Evolutionary conservation across 805 yeast genomes (phyloP).

Genomic region (Candida michaelii): DNA sequence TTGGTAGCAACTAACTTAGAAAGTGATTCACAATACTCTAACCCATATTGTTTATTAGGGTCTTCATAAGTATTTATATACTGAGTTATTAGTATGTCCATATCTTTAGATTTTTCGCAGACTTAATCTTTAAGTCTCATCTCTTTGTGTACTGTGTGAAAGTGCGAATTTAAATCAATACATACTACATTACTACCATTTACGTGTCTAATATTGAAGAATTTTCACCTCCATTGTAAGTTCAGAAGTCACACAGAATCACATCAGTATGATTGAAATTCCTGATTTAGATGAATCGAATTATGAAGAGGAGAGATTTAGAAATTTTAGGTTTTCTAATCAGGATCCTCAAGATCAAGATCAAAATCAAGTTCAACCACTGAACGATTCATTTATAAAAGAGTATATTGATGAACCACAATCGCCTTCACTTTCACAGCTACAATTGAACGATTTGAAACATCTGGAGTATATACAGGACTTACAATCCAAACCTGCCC

Average conservation of each 20-base stretch:
- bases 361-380: not conserved
- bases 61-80: slow-evolving; percentile 34
- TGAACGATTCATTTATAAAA: slow-evolving; percentile 4
- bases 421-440: not conserved
- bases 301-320: not conserved
- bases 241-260: too few relatives aligned
- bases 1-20: slow-evolving; percentile 23
- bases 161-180: not conserved
- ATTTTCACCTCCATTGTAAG: too few relatives aligned
- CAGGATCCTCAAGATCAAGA: slow-evolving; percentile 9
- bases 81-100: slow-evolving; percentile 33
- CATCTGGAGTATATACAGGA: not conserved
- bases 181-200: slow-evolving; percentile 1
- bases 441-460: not conserved
- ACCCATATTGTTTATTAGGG: slow-evolving; percentile 13
- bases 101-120: not conserved
- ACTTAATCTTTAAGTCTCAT: slow-evolving; percentile 9
- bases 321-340: slow-evolving; percentile 11
- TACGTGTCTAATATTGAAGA: too few relatives aligned
- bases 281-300: slow-evolving; percentile 39
- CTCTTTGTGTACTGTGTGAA: not conserved
- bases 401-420: not conserved
- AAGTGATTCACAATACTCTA: slow-evolving; percentile 21
- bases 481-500: not conserved
- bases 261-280: slow-evolving; percentile 39